Percentiles rank a stretch among this genome's conserved stretches.
Evolutionary conservation across 164 flowering plant species (phyloP).

Genomic region (grape (Vitis vinifera)): DNA sequence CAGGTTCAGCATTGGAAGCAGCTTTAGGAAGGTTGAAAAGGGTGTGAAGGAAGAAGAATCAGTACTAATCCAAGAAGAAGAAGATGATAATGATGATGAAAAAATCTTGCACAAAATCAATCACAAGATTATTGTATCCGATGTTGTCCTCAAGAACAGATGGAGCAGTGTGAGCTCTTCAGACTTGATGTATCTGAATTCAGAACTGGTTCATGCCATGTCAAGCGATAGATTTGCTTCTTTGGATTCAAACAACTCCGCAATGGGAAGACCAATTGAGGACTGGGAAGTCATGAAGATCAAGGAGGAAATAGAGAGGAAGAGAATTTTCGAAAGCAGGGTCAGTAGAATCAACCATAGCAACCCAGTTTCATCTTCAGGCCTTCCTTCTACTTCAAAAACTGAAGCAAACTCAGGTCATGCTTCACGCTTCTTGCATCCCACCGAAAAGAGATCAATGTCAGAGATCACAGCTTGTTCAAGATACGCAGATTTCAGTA

Average conservation of each 20-base stretch:
- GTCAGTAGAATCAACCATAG: constrained; percentile 8
- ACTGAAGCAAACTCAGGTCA: constrained; percentile 3
- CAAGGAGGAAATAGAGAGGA: constrained; percentile 42
- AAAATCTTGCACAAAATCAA: constrained; percentile 49
- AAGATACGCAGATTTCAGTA: constrained; percentile 32
- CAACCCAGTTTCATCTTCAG: constrained; percentile 9
- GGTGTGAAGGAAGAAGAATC: constrained; percentile 21
- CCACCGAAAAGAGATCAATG: constrained; percentile 54
- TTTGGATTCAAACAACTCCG: not conserved
- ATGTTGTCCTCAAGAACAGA: constrained; percentile 55
- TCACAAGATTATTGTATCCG: constrained; percentile 65
- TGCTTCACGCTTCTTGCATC: constrained; percentile 18
- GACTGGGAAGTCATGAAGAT: constrained; percentile 23
- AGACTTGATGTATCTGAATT: constrained; percentile 63
- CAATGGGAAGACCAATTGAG: not conserved
- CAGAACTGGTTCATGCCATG: constrained; percentile 51
- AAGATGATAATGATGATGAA: not conserved
- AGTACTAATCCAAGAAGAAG: constrained; percentile 22
- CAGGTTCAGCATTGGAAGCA: constrained; percentile 41
- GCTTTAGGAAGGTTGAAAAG: constrained; percentile 33
- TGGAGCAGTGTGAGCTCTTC: constrained; percentile 86
- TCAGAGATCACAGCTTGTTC: constrained; percentile 69
- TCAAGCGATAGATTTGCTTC: constrained; percentile 49
- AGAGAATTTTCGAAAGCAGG: constrained; percentile 35
- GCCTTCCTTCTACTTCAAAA: constrained; percentile 24